These are phyloP conservation scores for Gymnopilus junonius DNA, from an alignment of 768 basidiomycete genomes.

Conservation along the genomic window DNA sequence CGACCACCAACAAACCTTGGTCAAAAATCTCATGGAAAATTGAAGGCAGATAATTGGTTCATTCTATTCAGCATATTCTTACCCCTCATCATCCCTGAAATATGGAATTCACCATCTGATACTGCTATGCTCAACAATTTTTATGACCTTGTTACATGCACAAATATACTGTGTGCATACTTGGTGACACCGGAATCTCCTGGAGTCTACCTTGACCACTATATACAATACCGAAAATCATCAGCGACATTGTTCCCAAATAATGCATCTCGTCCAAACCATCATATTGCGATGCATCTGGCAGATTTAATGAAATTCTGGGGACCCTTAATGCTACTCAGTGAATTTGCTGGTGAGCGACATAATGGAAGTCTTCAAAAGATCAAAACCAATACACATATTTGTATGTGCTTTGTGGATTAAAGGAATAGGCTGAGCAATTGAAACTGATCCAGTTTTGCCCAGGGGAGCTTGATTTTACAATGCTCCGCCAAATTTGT, in stretches of 20 bases:
- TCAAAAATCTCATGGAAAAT: constrained; percentile 24
- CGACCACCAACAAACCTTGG: constrained; percentile 26
- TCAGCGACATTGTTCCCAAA: constrained; percentile 20
- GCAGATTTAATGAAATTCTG: constrained; percentile 20
- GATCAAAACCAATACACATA: constrained; percentile 24
- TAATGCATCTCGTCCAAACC: constrained; percentile 22
- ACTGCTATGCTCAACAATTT: constrained; percentile 21
- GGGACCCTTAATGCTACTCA: constrained; percentile 21
- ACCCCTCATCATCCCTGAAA: constrained; percentile 24
- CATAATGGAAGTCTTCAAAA: constrained; percentile 25
- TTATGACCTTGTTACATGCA: constrained; percentile 23
- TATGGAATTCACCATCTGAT: constrained; percentile 12
- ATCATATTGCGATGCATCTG: constrained; percentile 30
- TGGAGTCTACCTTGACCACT: constrained; percentile 18
- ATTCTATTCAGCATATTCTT: constrained; percentile 22
- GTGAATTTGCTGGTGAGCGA: constrained; percentile 22
- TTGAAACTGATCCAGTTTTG: not conserved
- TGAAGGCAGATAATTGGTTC: constrained; percentile 28
- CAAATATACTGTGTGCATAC: constrained; percentile 24
- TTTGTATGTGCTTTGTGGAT: constrained; percentile 19
- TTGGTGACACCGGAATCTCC: constrained; percentile 6
- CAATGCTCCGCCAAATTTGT: constrained; percentile 25
- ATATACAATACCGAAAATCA: constrained; percentile 22
- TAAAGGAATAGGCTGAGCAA: not conserved
- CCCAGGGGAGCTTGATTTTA: constrained; percentile 28